Evolutionary conservation across 2,329 filamentous ascomycete species (phyloP), one percentile per base, ranked within the genome.

Genomic region (Microdochium paspali): DNA sequence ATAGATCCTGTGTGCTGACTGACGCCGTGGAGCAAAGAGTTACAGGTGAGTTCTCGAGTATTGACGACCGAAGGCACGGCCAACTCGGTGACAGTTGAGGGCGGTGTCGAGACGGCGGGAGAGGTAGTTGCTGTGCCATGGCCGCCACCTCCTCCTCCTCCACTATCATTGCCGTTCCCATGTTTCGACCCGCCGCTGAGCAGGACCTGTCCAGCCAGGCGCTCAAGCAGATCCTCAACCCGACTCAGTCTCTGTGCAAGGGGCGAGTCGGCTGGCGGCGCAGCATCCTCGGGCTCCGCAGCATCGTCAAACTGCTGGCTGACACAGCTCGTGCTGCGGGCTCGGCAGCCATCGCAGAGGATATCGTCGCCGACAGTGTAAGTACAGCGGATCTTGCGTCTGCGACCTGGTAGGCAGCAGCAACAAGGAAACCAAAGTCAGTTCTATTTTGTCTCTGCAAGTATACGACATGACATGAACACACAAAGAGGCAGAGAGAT

Each of bases 341-440:
- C 56, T 39, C 68, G 61, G 53, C 74, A 77, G 18, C 65, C 66
- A 30, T 66, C 57, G 52, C 73, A 77, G 3, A 67, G 53, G 3
- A 58, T 47, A 24, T 71, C 67, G 24, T 65, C 55, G 15, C 62
- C 59, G 2, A 64, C 61, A 24, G 62, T 50, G 46, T 68, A 71
- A 42, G 71, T 66, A 55, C 74, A 78, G 28, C 66, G 66, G 42
- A 73, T 69, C 57, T 77, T 77, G 39, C 73, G 65, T 44, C 69
- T 66, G 18, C 66, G 62, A 48, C 66, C 65, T 68, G 46, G n/a
- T n/a, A n/a, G n/a, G n/a, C n/a, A n/a, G n/a, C n/a, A n/a, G n/a
- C n/a, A n/a, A n/a, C n/a, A n/a, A n/a, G n/a, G n/a, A n/a, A n/a
- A n/a, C n/a, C n/a, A n/a, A n/a, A n/a, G n/a, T n/a, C n/a, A n/a